A percentile compares a stretch with the other conserved stretches of the same genome.
Evolutionary conservation across 2,329 filamentous ascomycete species (phyloP).

Genomic region (Trichoderma sp.): DNA sequence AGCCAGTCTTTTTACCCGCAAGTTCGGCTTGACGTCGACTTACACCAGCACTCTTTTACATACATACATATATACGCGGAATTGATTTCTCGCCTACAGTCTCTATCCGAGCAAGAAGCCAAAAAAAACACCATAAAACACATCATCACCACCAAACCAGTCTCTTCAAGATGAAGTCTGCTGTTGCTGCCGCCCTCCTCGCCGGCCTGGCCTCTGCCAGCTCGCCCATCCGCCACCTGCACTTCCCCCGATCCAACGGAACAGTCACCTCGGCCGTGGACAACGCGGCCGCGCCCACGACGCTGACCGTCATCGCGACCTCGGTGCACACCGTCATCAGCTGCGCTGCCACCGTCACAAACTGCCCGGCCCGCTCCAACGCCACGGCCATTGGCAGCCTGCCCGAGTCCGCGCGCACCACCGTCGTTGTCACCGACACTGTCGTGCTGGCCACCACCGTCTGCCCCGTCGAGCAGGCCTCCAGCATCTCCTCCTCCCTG

Average conservation of each 20-base stretch:
- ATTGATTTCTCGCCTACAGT: constrained; percentile 38
- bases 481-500: constrained; percentile 45
- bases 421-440: constrained; percentile 43
- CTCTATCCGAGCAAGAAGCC: constrained; percentile 1
- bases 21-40: constrained; percentile 26
- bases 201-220: constrained; percentile 26
- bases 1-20: constrained; percentile 35
- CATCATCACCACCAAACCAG: background rate
- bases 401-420: constrained; percentile 40
- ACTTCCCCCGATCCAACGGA: constrained; percentile 31
- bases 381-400: constrained; percentile 39
- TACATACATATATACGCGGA: constrained; percentile 33
- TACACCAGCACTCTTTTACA: constrained; percentile 27
- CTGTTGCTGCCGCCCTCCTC: constrained; percentile 19
- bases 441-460: constrained; percentile 45
- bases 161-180: constrained; percentile 24
- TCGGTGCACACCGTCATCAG: constrained; percentile 59
- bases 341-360: constrained; percentile 58
- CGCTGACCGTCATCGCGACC: constrained; percentile 55
- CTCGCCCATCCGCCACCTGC: constrained; percentile 19
- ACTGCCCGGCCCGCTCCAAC: constrained; percentile 49
- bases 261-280: constrained; percentile 25
- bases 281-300: constrained; percentile 37
- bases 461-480: constrained; percentile 49
- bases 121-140: background rate